Base-by-base conservation (phyloP, 1,139 yeast species). In the Hansenula lynferdii region DNA sequence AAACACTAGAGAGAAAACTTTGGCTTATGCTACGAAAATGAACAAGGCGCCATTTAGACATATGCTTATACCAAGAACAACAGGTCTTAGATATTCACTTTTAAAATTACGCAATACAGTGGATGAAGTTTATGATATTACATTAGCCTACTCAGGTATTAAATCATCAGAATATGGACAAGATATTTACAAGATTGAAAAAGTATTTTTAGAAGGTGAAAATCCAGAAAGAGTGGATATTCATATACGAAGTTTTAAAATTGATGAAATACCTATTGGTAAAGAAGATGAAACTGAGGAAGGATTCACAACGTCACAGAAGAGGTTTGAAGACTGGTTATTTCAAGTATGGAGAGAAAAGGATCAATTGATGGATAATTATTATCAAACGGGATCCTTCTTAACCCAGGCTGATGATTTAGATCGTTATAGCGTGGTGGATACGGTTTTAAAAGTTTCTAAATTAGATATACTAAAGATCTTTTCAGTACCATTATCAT, bases 111-210 rank as follows among this genome's bases (percentile, higher is more conserved):
- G 72, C 29, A 62, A 66, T n/a, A 66, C 87, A 3, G 73, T 82
- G 6, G 79, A 80, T 35, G 78, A 73, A 21, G 74, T 92, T 1
- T 85, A 89, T 56, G 97, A 94, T 58, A 64, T 85, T 28, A 87
- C 98, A 0, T 72, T 87, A 27, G 96, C 83, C 1, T 92, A 90
- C 58, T 72, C 81, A 5, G 95, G 86, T 8, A 77, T 86, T 37
- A 60, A 56, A 28, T 61, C 73, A 1, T 74, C 72, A 11, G 80
- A 78, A 44, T 84, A 72, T 57, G 97, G 96, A 2, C 97, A 90
- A 56, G 83, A 82, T 48, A 69, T 71, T 24, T 94, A 72, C 57
- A 77, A 90, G 2, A 67, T 92, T 40, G 70, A 72, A 42, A 67
- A 73, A 30, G 75, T 82, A 40, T 89, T 79, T 54, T 54, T 87